Conservation (phyloP, 2,329 filamentous ascomycete species). For the Erysiphe pulchra region DNA sequence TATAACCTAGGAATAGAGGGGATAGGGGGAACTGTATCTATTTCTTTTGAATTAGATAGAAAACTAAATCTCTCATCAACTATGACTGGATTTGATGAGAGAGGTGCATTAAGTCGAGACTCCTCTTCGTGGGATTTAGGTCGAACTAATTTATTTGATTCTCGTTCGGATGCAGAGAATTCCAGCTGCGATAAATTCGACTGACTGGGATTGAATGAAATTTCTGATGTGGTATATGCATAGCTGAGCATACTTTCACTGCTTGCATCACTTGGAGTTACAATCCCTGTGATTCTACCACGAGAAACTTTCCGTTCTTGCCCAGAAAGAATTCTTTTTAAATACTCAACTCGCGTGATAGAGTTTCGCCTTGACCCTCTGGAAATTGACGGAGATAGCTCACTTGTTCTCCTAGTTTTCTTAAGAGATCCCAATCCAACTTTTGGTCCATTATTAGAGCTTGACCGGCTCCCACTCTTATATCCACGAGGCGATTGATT, state of each 20-base stretch:
- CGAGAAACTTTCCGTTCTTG: constrained; percentile 17
- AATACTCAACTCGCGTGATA: constrained; percentile 35
- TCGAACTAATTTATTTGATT: constrained; percentile 6
- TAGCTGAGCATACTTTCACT: constrained; percentile 48
- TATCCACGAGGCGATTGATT: constrained; percentile 1
- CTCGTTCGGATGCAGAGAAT: constrained; percentile 9
- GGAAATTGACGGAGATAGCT: constrained; percentile 20
- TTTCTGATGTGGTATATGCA: constrained; percentile 39
- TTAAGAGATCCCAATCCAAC: constrained; percentile 15
- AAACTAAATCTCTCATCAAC: constrained; percentile 2
- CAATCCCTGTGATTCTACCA: constrained; percentile 11
- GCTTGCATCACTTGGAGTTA: constrained; percentile 24
- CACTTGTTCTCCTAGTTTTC: constrained; percentile 26
- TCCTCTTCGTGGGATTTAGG: constrained; percentile 12
- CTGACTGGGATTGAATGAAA: constrained; percentile 25
- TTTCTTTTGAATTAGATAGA: constrained; percentile 5
- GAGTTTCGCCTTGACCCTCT: constrained; percentile 21
- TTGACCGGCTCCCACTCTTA: constrained; percentile 6
- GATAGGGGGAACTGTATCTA: constrained; percentile 10
- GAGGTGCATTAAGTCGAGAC: constrained; percentile 6
- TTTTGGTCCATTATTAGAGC: constrained; percentile 11
- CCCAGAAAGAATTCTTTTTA: constrained; percentile 34
- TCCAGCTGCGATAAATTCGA: constrained; percentile 6
- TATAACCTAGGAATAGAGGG: constrained; percentile 11
- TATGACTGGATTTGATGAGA: constrained; percentile 7